Percentiles rank a stretch among this genome's conserved stretches.
phyloP scores from a whole-genome alignment of 495 filamentous ascomycete genomes.

The Penicillium pancosmium region DNA sequence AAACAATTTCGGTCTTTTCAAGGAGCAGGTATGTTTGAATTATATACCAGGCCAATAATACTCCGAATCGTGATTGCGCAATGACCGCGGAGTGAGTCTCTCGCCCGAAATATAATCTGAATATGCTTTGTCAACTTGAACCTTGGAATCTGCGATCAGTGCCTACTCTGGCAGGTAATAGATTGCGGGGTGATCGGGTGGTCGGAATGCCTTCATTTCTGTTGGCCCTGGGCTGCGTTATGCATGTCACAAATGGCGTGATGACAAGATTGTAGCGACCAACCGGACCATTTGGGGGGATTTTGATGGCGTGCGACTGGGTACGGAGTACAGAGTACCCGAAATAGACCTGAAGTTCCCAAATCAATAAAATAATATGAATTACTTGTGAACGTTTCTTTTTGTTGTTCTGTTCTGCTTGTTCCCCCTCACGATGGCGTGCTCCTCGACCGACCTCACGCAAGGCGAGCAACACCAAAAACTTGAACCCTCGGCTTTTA shows the following conservation, averaged over 20 bases:
- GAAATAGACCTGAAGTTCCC: too few relatives aligned
- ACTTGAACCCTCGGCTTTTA: neutral
- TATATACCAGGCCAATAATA: neutral
- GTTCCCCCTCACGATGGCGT: constrained; percentile 19
- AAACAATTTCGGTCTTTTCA: too few relatives aligned
- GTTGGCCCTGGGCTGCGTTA: constrained; percentile 6
- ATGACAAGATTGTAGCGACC: neutral
- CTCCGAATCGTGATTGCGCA: neutral
- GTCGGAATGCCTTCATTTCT: neutral
- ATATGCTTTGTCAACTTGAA: neutral
- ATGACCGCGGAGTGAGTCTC: neutral
- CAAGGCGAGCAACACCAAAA: neutral
- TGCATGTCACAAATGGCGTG: constrained; percentile 9
- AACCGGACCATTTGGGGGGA: constrained; percentile 5
- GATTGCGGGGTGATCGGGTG: constrained; percentile 7
- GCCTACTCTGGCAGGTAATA: neutral
- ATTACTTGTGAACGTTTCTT: neutral
- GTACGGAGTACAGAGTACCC: too few relatives aligned
- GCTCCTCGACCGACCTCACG: constrained; percentile 14
- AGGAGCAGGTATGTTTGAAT: too few relatives aligned
- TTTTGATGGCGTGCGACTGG: constrained; percentile 11
- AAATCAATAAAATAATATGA: neutral
- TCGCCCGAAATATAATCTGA: neutral
- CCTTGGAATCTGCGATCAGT: neutral
- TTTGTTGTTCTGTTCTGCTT: neutral